Evolutionary conservation across 2,329 filamentous ascomycete genomes (phyloP).

Genomic region (Chaetomium sp.): DNA sequence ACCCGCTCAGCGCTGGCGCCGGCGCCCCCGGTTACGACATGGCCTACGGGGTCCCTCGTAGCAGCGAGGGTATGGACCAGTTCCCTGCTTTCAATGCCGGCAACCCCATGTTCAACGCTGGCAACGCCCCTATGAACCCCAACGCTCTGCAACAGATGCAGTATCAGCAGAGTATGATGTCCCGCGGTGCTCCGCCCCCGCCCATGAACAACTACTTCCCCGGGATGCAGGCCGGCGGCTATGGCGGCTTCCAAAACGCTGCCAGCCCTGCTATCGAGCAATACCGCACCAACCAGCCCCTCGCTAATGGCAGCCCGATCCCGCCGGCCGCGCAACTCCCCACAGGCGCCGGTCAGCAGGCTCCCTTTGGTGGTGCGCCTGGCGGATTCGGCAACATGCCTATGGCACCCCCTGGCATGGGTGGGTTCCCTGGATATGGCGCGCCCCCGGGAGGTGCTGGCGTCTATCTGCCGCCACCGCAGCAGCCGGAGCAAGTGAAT

Average conservation of each 20-base stretch:
- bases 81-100: conserved; percentile 48
- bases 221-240: conserved; percentile 49
- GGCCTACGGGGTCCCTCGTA: conserved; percentile 45
- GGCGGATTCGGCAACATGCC: conserved; percentile 38
- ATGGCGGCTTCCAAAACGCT: conserved; percentile 42
- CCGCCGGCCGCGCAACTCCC: conserved; percentile 41
- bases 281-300: conserved; percentile 43
- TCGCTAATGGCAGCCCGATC: conserved; percentile 46
- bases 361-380: conserved; percentile 42
- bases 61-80: conserved; percentile 47
- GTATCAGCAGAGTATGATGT: conserved; percentile 54
- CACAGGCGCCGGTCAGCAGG: conserved; percentile 32
- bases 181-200: conserved; percentile 38
- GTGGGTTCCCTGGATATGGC: conserved; percentile 29
- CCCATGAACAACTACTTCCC: conserved; percentile 53
- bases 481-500: conserved; percentile 48
- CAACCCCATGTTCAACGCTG: conserved; percentile 45
- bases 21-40: conserved; percentile 43
- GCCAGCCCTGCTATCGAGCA: conserved; percentile 47
- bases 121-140: conserved; percentile 40
- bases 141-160: conserved; percentile 50
- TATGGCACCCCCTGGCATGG: conserved; percentile 27
- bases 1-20: conserved; percentile 38
- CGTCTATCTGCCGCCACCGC: conserved; percentile 48
- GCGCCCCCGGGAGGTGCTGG: conserved; percentile 33